Conservation (phyloP, 148 eudicot genomes). For the Dysphania ambrosioides region DNA sequence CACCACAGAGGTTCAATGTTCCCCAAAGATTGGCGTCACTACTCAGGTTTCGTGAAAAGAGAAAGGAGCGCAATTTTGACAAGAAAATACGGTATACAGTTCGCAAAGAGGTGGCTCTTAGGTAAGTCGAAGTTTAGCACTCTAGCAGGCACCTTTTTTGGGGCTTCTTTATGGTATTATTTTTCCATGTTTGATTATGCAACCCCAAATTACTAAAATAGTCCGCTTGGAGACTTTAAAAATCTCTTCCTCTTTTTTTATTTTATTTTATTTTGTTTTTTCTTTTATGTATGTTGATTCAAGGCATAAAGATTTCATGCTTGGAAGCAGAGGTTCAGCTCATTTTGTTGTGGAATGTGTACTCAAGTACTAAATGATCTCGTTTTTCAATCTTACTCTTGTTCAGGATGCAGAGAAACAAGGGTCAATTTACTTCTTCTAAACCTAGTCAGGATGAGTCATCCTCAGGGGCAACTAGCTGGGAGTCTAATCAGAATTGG, state of each 20-base stretch:
- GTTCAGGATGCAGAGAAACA: constrained; percentile 74
- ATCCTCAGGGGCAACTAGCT: constrained; percentile 55
- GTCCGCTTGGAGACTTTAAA: too few species aligned
- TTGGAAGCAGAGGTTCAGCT: too few species aligned
- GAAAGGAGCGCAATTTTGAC: constrained; percentile 73
- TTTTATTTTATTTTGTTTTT: too few species aligned
- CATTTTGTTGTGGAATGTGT: background rate
- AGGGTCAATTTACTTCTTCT: constrained; percentile 77
- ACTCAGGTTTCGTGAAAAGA: constrained; percentile 74
- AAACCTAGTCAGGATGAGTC: constrained; percentile 56
- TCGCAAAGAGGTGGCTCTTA: constrained; percentile 79
- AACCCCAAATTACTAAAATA: too few species aligned
- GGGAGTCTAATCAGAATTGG: constrained; percentile 67
- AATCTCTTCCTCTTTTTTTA: too few species aligned
- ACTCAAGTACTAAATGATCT: background rate
- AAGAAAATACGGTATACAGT: constrained; percentile 84
- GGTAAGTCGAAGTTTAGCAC: constrained; percentile 50
- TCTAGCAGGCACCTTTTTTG: constrained; percentile 4
- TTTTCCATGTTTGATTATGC: too few species aligned
- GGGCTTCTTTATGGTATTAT: background rate
- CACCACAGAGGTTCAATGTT: constrained; percentile 56
- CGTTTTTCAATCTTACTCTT: constrained; percentile 1
- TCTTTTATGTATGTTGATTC: too few species aligned
- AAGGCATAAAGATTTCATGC: too few species aligned
- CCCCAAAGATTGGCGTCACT: constrained; percentile 78